Evolutionary conservation across 805 yeast genomes (phyloP), one percentile per base, ranked within the genome.

Genomic region (Ogataea thermomethanolica): DNA sequence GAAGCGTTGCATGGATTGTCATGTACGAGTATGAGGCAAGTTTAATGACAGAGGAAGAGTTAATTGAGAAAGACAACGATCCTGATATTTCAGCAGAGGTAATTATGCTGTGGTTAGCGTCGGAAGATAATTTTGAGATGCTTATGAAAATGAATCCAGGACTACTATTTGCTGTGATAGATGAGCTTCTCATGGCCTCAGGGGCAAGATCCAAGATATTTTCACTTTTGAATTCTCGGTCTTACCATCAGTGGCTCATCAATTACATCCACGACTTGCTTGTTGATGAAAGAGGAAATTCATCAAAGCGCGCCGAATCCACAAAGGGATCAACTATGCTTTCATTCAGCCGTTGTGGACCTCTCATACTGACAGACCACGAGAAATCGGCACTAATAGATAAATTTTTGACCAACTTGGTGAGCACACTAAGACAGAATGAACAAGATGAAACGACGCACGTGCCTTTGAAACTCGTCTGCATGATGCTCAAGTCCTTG

Each of bases 371-470:
- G 25, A 74, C 84, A 11, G 76, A 71, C 8, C 68, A 80, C 35
- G 91, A 84, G 50, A 69, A 64, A 45, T 73, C 76, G 48, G 80
- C 82, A 87, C 54, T 84, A 10, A 57, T 84, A 26, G 89, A 82
- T 60, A 88, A 81, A 55, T 79, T 83, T 48, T 68, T 84, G 43
- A 68, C 78, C n/a, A 77, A 75, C 45, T 73, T 75, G 9, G 64
- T 74, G 4, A 66, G 73, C 10, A 68, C 60, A 43, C 47, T 74
- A 9, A 66, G 73, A 0, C 61, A 62, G 24, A 43, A 46, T 10
- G 58, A 54, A 10, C 36, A 46, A 7, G 60, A 52, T 1, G 49
- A 48, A 32, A 20, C 25, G 2, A 22, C 42, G 13, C 22, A 28
- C 4, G 25, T 25, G 15, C 66, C 65, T 28, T 70, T 83, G 54